Evolutionary conservation across 495 filamentous ascomycete species (phyloP).

Genomic region (Parathielavia hyrcaniae): DNA sequence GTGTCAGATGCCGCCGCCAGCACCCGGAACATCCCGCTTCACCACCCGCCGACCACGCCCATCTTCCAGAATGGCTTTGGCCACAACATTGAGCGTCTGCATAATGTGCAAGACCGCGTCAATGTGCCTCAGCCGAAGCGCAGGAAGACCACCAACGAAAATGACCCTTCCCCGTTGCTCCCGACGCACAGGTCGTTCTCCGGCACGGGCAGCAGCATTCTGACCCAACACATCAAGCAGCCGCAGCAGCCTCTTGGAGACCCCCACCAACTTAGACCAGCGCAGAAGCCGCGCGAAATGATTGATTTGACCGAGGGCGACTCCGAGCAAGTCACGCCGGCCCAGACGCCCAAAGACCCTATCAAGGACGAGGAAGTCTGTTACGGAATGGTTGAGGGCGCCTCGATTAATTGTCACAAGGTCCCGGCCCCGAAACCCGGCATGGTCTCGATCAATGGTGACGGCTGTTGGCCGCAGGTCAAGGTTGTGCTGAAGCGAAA

Average conservation of each 20-base stretch:
- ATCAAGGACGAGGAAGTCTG: conserved; percentile 61
- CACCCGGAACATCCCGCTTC: conserved; percentile 3
- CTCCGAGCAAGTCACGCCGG: conserved; percentile 43
- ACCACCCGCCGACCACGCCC: conserved; percentile 17
- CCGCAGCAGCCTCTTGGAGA: conserved; percentile 46
- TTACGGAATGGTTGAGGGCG: conserved; percentile 70
- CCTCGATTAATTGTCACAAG: conserved; percentile 58
- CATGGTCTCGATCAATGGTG: conserved; percentile 45
- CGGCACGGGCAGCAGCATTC: conserved; percentile 46
- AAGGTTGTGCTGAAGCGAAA: conserved; percentile 59
- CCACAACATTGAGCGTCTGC: conserved; percentile 58
- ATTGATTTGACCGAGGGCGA: conserved; percentile 65
- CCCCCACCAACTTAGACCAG: conserved; percentile 16
- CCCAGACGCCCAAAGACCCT: conserved; percentile 34
- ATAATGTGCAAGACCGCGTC: conserved; percentile 61
- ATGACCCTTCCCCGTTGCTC: conserved; percentile 29
- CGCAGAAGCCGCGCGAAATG: conserved; percentile 31
- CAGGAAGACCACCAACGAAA: conserved; percentile 50
- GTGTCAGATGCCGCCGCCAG: neutral
- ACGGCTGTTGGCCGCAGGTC: conserved; percentile 61
- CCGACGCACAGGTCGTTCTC: conserved; percentile 32
- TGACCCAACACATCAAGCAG: conserved; percentile 60
- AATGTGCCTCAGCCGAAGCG: conserved; percentile 56
- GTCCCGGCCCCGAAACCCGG: conserved; percentile 61
- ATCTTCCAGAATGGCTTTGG: conserved; percentile 36